These are phyloP conservation scores for Heimioporus sp. DNA, from an alignment of 768 basidiomycete species.

Conservation along the genomic window DNA sequence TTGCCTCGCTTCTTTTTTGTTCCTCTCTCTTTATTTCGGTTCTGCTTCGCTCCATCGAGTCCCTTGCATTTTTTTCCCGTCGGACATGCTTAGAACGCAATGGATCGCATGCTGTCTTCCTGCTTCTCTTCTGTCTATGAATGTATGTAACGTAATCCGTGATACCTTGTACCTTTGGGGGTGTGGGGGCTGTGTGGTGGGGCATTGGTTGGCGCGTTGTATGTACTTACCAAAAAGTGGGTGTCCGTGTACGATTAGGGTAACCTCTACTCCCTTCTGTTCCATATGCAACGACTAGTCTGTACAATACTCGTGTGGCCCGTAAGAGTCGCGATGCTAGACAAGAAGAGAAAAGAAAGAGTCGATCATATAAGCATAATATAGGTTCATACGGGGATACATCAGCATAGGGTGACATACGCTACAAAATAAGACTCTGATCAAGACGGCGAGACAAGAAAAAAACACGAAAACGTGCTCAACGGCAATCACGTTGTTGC, in stretches of 20 bases:
- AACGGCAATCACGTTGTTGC: slow-evolving; percentile 15
- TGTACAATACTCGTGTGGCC: not conserved
- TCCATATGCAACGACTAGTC: slow-evolving; percentile 13
- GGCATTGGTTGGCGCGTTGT: slow-evolving; percentile 3
- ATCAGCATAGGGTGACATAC: slow-evolving; percentile 2
- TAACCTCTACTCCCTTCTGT: slow-evolving; percentile 7
- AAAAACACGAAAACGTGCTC: not conserved
- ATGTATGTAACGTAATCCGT: slow-evolving; percentile 20
- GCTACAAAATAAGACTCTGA: slow-evolving; percentile 6
- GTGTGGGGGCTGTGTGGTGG: not conserved
- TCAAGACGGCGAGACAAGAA: not conserved
- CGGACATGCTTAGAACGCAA: slow-evolving; percentile 21
- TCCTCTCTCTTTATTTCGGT: no score
- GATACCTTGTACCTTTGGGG: slow-evolving; percentile 19
- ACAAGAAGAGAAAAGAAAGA: no score
- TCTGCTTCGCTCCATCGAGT: no score
- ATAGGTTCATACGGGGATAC: slow-evolving; percentile 5
- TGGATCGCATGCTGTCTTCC: not conserved
- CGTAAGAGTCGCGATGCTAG: not conserved
- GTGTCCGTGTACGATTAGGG: slow-evolving; percentile 10
- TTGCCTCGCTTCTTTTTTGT: not conserved
- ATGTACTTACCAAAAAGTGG: not conserved
- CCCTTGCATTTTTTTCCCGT: not conserved
- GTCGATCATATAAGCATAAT: not conserved
- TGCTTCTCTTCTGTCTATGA: not conserved